Percentiles rank a stretch among this genome's conserved stretches.
Conservation (phyloP, 495 filamentous ascomycete genomes). For the Stereocaulon alpinum region DNA sequence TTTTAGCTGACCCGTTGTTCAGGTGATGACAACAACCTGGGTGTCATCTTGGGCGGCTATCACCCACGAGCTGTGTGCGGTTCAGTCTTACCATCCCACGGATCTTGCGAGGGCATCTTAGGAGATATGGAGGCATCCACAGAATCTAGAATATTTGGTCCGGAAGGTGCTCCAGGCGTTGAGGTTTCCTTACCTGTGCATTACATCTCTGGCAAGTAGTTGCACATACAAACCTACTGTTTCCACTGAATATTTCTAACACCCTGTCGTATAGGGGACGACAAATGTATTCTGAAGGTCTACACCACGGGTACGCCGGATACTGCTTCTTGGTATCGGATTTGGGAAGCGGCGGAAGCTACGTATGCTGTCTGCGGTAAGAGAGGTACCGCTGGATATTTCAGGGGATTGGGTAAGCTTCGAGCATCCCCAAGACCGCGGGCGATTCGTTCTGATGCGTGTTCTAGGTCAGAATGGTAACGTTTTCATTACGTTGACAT, state of each 20-base stretch:
- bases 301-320: background rate
- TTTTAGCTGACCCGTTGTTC: background rate
- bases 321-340: background rate
- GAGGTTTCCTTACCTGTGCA: background rate
- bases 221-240: too few species aligned
- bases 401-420: slow-evolving; percentile 21
- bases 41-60: background rate
- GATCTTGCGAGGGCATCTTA: background rate
- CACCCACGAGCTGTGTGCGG: background rate
- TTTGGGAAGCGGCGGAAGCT: slow-evolving; percentile 8
- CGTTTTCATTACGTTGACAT: background rate
- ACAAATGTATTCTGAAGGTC: background rate
- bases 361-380: slow-evolving; percentile 1
- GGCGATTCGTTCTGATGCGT: slow-evolving; percentile 29
- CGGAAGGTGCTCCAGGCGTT: background rate
- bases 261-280: background rate
- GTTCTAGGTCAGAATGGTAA: slow-evolving; percentile 22
- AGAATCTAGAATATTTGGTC: background rate
- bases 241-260: background rate
- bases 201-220: background rate
- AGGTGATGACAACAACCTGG: slow-evolving; percentile 14
- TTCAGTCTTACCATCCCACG: background rate
- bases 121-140: slow-evolving; percentile 3
- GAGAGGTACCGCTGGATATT: background rate
- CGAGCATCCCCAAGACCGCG: too few species aligned